phyloP scores from a whole-genome alignment of 2,329 filamentous ascomycete genomes.

The Colletotrichum somersetense region DNA sequence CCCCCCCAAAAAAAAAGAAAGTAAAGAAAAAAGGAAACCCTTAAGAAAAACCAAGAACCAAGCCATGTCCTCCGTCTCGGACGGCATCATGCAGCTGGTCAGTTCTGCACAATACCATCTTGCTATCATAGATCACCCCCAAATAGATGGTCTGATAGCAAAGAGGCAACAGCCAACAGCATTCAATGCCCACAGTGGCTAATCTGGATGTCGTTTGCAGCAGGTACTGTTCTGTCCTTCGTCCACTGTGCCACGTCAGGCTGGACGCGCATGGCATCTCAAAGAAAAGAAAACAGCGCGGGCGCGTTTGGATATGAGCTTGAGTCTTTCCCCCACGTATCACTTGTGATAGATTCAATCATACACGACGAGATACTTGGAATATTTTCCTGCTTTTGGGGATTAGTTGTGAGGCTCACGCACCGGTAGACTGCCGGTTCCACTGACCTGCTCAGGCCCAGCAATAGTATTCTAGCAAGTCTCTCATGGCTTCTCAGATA shows the following conservation, averaged over 20 bases:
- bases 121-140: background rate
- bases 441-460: background rate
- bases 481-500: background rate
- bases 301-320: constrained; percentile 13
- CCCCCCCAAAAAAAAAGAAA: too few species aligned
- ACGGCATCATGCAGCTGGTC: constrained; percentile 10
- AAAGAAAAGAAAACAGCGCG: background rate
- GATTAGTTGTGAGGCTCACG: background rate
- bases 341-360: constrained; percentile 19
- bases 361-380: background rate
- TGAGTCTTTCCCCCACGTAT: background rate
- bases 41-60: background rate
- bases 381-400: background rate
- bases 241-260: constrained; percentile 2
- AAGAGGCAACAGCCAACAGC: background rate
- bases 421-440: background rate
- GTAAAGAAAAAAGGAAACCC: background rate
- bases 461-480: background rate
- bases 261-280: constrained; percentile 9
- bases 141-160: background rate
- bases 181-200: background rate
- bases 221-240: constrained; percentile 17
- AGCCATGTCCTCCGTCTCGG: background rate
- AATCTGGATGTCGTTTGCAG: constrained; percentile 29
- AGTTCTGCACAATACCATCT: constrained; percentile 3